Percentiles rank a stretch among this genome's conserved stretches.
phyloP scores from a whole-genome alignment of 257 asterid species.

The Parsonsia alboflavescens region DNA sequence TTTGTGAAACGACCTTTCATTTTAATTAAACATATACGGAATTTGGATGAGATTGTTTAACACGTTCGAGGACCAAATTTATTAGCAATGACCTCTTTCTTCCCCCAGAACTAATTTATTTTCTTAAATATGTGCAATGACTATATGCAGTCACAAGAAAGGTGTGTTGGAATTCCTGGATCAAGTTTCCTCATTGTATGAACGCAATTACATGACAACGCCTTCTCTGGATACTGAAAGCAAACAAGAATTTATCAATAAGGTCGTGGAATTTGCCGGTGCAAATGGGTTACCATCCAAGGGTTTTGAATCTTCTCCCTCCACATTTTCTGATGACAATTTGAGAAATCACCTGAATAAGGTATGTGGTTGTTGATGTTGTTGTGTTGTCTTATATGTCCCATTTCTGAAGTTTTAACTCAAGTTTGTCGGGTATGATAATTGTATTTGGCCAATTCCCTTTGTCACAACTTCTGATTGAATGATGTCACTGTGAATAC shows the following conservation, averaged over 20 bases:
- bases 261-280: slow-evolving; percentile 69
- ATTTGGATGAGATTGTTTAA: not conserved
- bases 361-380: slow-evolving; percentile 32
- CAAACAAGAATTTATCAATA: slow-evolving; percentile 50
- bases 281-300: slow-evolving; percentile 68
- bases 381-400: slow-evolving; percentile 6
- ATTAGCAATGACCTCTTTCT: not conserved
- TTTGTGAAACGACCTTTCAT: slow-evolving; percentile 27
- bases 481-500: not conserved
- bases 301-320: slow-evolving; percentile 53
- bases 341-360: slow-evolving; percentile 50
- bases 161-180: slow-evolving; percentile 72
- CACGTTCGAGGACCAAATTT: not conserved
- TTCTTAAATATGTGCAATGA: not conserved
- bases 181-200: slow-evolving; percentile 73
- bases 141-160: slow-evolving; percentile 69
- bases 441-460: not conserved
- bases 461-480: not conserved
- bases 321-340: slow-evolving; percentile 51
- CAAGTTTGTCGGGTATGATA: not conserved
- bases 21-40: not conserved
- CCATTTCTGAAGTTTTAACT: not conserved
- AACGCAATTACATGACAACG: slow-evolving; percentile 44
- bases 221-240: slow-evolving; percentile 44
- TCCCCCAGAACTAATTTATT: not conserved